A percentile compares a stretch with the other conserved stretches of the same genome.
These are phyloP conservation scores for Alternaria incomplexa DNA, from an alignment of 2,329 filamentous ascomycete species.

Conservation along the genomic window DNA sequence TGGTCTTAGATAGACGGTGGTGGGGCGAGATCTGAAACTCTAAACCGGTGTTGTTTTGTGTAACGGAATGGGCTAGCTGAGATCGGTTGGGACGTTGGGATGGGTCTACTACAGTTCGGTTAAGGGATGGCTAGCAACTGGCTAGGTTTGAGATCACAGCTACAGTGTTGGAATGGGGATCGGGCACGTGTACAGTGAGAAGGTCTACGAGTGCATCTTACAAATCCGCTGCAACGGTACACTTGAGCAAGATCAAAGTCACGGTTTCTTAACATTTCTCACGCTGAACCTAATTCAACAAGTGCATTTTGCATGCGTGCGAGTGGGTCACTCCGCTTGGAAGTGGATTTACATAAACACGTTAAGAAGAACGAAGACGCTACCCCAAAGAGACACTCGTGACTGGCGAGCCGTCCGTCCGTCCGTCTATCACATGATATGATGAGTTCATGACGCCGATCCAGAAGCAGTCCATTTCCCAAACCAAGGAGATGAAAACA, in stretches of 20 bases:
- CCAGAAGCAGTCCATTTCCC: constrained; percentile 9
- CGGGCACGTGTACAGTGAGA: not conserved
- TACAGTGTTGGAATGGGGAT: not conserved
- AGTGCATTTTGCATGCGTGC: constrained; percentile 12
- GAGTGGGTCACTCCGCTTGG: not conserved
- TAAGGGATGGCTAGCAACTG: not conserved
- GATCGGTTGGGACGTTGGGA: not conserved
- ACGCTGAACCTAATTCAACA: not conserved
- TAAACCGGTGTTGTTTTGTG: not conserved
- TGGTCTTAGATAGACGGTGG: not conserved
- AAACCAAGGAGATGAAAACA: constrained; percentile 9
- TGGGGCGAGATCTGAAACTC: not conserved
- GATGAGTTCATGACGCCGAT: constrained; percentile 8
- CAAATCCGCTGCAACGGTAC: not conserved
- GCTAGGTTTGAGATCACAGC: not conserved
- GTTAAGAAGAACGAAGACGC: constrained; percentile 4
- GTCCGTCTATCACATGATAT: not conserved
- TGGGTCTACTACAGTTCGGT: not conserved
- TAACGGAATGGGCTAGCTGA: not conserved
- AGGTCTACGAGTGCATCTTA: not conserved
- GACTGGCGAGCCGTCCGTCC: not conserved
- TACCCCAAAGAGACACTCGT: constrained; percentile 1
- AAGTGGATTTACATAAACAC: constrained; percentile 28
- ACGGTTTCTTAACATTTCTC: not conserved
- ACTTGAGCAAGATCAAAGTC: not conserved